These are phyloP conservation scores for Zizania palustris DNA, from an alignment of 202 grass and related monocot genomes.

Conservation along the genomic window DNA sequence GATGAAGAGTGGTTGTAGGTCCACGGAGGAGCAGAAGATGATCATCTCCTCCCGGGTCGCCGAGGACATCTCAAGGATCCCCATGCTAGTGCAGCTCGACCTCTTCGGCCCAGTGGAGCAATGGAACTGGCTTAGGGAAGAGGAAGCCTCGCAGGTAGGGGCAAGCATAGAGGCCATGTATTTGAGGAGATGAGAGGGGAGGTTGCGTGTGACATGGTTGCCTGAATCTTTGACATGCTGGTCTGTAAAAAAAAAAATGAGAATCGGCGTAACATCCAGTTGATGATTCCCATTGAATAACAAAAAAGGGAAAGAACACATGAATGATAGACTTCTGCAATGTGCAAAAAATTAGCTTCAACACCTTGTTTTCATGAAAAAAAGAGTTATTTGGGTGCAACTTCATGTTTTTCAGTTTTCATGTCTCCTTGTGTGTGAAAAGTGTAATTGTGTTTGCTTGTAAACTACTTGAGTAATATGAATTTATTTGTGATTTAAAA, in stretches of 20 bases:
- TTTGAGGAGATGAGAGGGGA: constrained; percentile 84
- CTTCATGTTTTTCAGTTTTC: background rate
- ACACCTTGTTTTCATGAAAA: background rate
- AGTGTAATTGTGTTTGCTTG: background rate
- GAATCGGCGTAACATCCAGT: constrained; percentile 7
- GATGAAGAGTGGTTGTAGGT: too few species aligned
- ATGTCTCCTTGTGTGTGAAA: background rate
- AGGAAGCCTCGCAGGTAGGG: constrained; percentile 50
- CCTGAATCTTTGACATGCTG: background rate
- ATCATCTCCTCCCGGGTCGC: constrained; percentile 42
- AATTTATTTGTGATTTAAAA: too few species aligned
- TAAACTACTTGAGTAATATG: too few species aligned
- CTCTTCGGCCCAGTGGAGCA: constrained; percentile 39
- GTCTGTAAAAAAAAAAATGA: too few species aligned
- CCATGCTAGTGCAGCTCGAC: constrained; percentile 53
- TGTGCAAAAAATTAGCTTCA: background rate
- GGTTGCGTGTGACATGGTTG: constrained; percentile 58
- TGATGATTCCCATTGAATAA: background rate
- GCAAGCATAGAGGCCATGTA: constrained; percentile 63
- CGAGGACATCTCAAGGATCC: constrained; percentile 47
- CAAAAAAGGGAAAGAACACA: background rate
- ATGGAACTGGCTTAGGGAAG: constrained; percentile 35
- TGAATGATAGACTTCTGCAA: background rate
- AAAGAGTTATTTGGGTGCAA: background rate
- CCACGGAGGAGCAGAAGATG: constrained; percentile 37